Conservation (phyloP, 805 yeast species). For the Saccharomycopsis capsularis region DNA sequence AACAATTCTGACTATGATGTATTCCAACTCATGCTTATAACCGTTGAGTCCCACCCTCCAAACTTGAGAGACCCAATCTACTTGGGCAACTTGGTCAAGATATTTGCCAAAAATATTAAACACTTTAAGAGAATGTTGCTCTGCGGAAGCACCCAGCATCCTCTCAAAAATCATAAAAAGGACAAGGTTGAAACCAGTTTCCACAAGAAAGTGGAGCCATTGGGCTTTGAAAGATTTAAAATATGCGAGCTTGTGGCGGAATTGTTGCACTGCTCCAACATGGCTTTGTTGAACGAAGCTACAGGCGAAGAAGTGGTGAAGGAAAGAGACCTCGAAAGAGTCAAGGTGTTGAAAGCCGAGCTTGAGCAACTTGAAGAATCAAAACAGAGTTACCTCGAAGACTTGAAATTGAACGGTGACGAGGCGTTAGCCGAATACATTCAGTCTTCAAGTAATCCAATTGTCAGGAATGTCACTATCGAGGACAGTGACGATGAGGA, state of each 20-base stretch:
- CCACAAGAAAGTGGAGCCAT: slow-evolving; percentile 58
- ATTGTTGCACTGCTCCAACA: slow-evolving; percentile 92
- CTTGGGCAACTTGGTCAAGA: slow-evolving; percentile 73
- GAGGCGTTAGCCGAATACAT: slow-evolving; percentile 8
- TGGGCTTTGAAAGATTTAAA: slow-evolving; percentile 88
- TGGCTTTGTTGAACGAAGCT: slow-evolving; percentile 80
- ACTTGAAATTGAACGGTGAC: slow-evolving; percentile 14
- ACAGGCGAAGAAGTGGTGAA: slow-evolving; percentile 60
- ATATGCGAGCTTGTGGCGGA: slow-evolving; percentile 92
- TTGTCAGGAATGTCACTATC: neutral
- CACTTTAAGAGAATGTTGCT: slow-evolving; percentile 49
- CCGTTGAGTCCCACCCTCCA: slow-evolving; percentile 83
- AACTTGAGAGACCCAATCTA: slow-evolving; percentile 88
- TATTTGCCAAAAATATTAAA: slow-evolving; percentile 64
- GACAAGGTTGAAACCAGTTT: slow-evolving; percentile 32
- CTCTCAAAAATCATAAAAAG: slow-evolving; percentile 1
- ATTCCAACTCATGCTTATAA: slow-evolving; percentile 75
- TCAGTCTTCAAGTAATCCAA: neutral
- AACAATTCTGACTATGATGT: slow-evolving; percentile 94
- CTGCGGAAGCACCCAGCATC: slow-evolving; percentile 11
- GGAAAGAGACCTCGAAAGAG: slow-evolving; percentile 64
- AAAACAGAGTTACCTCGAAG: slow-evolving; percentile 14
- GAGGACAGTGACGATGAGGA: slow-evolving; percentile 3
- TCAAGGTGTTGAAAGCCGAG: slow-evolving; percentile 38
- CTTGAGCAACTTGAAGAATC: slow-evolving; percentile 16